Percentiles rank a stretch among this genome's conserved stretches.
These are phyloP conservation scores for Nepenthes mirabilis DNA, from an alignment of 148 eudicot species.

Conservation along the genomic window DNA sequence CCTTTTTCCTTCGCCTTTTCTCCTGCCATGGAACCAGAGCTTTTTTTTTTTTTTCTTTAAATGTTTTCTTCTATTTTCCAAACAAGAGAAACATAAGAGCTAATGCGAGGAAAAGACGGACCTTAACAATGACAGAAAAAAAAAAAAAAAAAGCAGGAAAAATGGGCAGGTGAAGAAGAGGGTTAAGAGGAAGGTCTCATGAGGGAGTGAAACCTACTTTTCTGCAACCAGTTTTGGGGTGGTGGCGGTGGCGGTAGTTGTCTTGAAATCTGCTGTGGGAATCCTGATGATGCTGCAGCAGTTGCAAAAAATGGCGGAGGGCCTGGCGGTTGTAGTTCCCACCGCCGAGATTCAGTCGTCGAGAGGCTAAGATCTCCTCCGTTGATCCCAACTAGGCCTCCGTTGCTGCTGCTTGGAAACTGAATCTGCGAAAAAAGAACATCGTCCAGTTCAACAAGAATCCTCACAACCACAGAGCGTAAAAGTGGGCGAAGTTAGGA, in stretches of 20 bases:
- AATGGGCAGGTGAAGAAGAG: neutral
- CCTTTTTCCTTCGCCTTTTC: too few relatives aligned
- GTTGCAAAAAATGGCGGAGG: constrained; percentile 33
- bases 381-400: constrained; percentile 12
- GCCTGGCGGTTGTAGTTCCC: constrained; percentile 20
- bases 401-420: constrained; percentile 44
- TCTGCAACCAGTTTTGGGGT: constrained; percentile 20
- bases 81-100: too few relatives aligned
- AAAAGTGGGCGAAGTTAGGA: too few relatives aligned
- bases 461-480: neutral
- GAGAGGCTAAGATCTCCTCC: neutral
- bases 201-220: constrained; percentile 17
- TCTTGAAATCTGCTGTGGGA: constrained; percentile 36
- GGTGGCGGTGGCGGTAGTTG: constrained; percentile 4
- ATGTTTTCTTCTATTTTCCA: too few relatives aligned
- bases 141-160: neutral
- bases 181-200: constrained; percentile 6
- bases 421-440: constrained; percentile 19
- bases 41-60: too few relatives aligned
- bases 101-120: neutral
- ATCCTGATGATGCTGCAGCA: constrained; percentile 99
- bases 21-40: too few relatives aligned
- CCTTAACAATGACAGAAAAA: neutral
- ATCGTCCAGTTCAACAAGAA: neutral
- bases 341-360: constrained; percentile 16